Conservation (phyloP, 306 rosid species). For the Malus asiatica region DNA sequence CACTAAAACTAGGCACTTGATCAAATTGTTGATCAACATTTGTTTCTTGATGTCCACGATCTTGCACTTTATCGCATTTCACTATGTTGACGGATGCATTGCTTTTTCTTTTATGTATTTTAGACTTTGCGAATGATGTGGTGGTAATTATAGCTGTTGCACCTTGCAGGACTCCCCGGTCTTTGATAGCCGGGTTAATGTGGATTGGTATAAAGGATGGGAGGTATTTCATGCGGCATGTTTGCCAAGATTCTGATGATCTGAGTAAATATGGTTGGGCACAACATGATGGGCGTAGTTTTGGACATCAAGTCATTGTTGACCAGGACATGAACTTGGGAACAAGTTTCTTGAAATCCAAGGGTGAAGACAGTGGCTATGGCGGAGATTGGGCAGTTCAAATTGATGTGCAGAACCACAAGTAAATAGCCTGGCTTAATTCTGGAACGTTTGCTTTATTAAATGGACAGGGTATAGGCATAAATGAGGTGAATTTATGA, state of each 20-base stretch:
- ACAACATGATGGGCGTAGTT: slow-evolving; percentile 74
- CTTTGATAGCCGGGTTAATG: slow-evolving; percentile 90
- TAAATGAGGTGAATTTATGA: not conserved
- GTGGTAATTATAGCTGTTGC: not conserved
- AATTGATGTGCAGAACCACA: slow-evolving; percentile 42
- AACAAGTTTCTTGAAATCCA: slow-evolving; percentile 75
- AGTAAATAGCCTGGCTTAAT: slow-evolving; percentile 37
- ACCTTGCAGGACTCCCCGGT: slow-evolving; percentile 68
- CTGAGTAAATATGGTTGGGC: slow-evolving; percentile 81
- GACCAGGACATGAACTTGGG: slow-evolving; percentile 67
- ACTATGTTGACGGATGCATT: not conserved
- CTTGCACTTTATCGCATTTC: not conserved
- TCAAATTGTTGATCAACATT: not conserved
- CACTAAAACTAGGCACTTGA: not conserved
- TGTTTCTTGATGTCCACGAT: not conserved
- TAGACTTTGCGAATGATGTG: not conserved
- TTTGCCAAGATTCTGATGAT: slow-evolving; percentile 73
- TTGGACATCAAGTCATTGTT: slow-evolving; percentile 69
- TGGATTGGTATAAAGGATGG: slow-evolving; percentile 85
- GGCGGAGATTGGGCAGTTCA: slow-evolving; percentile 97
- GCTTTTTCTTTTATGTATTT: not conserved
- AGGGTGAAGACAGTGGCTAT: slow-evolving; percentile 70
- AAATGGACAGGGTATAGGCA: not conserved
- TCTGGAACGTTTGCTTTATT: not conserved
- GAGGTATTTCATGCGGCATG: slow-evolving; percentile 37